Percentiles rank a stretch among this genome's conserved stretches.
Conservation (phyloP, 495 filamentous ascomycete genomes). For the Penicillium coffeae region DNA sequence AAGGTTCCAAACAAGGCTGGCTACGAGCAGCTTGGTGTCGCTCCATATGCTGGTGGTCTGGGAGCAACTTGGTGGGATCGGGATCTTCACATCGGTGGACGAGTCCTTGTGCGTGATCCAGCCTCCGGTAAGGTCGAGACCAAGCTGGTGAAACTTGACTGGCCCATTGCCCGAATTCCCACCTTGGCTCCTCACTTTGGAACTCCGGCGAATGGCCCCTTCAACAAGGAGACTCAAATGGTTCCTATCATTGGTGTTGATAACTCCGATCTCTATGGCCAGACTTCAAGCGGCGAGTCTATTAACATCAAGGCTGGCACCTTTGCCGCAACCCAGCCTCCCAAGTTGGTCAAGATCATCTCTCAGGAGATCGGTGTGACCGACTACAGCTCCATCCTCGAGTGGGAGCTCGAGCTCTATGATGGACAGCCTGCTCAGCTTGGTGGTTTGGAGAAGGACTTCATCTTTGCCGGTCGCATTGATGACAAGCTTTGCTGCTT, state of each 20-base stretch:
- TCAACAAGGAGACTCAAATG: slow-evolving; percentile 90
- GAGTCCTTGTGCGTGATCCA: slow-evolving; percentile 75
- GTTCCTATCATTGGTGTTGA: slow-evolving; percentile 92
- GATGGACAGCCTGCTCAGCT: slow-evolving; percentile 82
- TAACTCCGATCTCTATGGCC: slow-evolving; percentile 54
- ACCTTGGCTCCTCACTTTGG: slow-evolving; percentile 95
- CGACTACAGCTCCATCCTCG: slow-evolving; percentile 69
- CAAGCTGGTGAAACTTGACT: slow-evolving; percentile 84
- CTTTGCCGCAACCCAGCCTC: slow-evolving; percentile 78
- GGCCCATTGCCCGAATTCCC: slow-evolving; percentile 90
- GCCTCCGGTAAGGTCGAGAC: slow-evolving; percentile 72
- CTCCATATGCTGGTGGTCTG: slow-evolving; percentile 84
- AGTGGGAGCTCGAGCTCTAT: slow-evolving; percentile 97
- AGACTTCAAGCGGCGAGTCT: slow-evolving; percentile 19
- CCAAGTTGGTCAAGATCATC: slow-evolving; percentile 79
- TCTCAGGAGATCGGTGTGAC: slow-evolving; percentile 65
- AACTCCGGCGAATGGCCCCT: slow-evolving; percentile 65
- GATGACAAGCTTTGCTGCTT: slow-evolving; percentile 97
- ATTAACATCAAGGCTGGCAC: slow-evolving; percentile 44
- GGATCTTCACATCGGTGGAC: slow-evolving; percentile 84
- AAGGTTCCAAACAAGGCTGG: slow-evolving; percentile 75
- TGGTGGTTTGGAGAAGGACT: slow-evolving; percentile 84
- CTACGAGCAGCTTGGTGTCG: slow-evolving; percentile 85
- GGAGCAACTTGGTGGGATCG: slow-evolving; percentile 93
- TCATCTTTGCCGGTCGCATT: slow-evolving; percentile 92